Base-by-base conservation (phyloP, 1,139 yeast genomes). In the Debaryomyces sp. region DNA sequence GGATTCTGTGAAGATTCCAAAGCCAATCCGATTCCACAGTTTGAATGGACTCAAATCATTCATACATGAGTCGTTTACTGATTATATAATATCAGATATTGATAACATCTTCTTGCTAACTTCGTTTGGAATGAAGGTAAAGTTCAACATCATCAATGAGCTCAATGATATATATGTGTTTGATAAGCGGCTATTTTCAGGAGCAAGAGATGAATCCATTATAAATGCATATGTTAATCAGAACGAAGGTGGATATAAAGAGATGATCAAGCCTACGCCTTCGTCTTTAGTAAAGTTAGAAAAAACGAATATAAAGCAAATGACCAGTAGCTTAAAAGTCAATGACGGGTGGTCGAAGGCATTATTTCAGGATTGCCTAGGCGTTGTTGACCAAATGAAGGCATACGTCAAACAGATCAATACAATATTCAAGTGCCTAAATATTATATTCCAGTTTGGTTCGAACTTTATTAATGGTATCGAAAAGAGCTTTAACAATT, bases 71-170 rank as follows among this genome's bases (percentile, higher is more conserved):
- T 76, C 54, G 46, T 75, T 47, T 60, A 57, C 64, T 12, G 54
- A 56, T 39, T 55, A 58, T 39, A 44, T 57, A 10, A 57, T 82
- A 56, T 66, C 63, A 35, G 70, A 74, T 0, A 48, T 56, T 1
- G 79, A 75, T 23, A 78, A 82, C 54, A 62, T 84, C 39, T 81
- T 86, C 54, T 66, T 87, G n/a, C 65, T 87, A 40, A 77, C 88
- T 0, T 81, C 89, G 2, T 85, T 79, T 65, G 94, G 91, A 0
- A 75, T 80, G 42, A 82, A 80, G 56, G 69, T 85, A 54, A 83
- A 80, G 61, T 82, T 74, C 56, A 70, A 74, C 35, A 75, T 78
- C 59, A 67, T 80, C 44, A 71, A 73, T 54, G 80, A 75, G 44
- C 57, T 71, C 30, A 68, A 67, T 46, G 87, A 82, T 48, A 70